Evolutionary conservation across 768 basidiomycete genomes (phyloP).

Genomic region (Clathrus columnatus): DNA sequence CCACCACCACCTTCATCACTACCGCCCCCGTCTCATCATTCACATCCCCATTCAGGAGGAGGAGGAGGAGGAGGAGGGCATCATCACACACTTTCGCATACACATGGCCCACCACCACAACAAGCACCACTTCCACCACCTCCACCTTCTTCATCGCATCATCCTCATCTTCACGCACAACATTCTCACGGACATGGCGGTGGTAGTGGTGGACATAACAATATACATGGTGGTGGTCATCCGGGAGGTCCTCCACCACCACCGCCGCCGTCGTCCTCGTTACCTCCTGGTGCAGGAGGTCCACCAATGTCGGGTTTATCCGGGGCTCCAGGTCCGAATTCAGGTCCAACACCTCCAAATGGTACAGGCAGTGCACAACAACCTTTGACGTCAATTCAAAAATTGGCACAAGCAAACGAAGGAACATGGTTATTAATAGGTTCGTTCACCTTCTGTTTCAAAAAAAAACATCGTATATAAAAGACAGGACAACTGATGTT

Average conservation of each 20-base stretch:
- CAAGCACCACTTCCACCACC: constrained; percentile 36
- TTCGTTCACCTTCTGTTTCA: constrained; percentile 23
- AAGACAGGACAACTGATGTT: too few relatives aligned
- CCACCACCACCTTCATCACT: too few relatives aligned
- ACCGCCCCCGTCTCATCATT: too few relatives aligned
- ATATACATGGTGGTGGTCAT: constrained; percentile 24
- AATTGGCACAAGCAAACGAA: constrained; percentile 80
- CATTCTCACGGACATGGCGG: not conserved
- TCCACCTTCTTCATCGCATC: constrained; percentile 18
- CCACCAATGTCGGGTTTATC: constrained; percentile 27
- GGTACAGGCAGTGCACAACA: constrained; percentile 28
- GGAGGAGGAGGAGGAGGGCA: too few relatives aligned
- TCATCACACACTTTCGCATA: not conserved
- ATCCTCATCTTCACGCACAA: constrained; percentile 18
- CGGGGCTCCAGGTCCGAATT: constrained; percentile 28
- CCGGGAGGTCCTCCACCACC: constrained; percentile 39
- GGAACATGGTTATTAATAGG: constrained; percentile 95
- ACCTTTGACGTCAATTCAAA: constrained; percentile 48
- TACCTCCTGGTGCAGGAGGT: constrained; percentile 35
- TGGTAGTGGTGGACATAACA: constrained; percentile 12
- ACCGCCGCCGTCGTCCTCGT: constrained; percentile 22
- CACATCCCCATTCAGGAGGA: too few relatives aligned
- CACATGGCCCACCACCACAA: constrained; percentile 57
- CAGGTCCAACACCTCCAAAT: constrained; percentile 29
- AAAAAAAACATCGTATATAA: not conserved